phyloP scores from a whole-genome alignment of 2,329 filamentous ascomycete species.

The Sarocladium strictum region DNA sequence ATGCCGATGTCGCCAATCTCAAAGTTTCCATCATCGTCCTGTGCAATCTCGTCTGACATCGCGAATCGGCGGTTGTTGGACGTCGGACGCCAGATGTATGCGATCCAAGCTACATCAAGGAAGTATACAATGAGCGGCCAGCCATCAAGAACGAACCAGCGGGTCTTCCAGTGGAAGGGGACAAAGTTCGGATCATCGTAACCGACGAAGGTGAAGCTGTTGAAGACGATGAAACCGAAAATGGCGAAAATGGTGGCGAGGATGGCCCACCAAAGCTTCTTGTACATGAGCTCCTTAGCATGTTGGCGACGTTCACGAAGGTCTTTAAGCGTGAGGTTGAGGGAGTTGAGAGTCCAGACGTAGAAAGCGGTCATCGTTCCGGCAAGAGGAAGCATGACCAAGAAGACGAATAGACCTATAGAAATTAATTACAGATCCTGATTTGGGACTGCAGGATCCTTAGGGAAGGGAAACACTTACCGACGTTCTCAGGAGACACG shows the following conservation, averaged over 20 bases:
- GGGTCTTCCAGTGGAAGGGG: slow-evolving; percentile 92
- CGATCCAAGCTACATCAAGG: slow-evolving; percentile 84
- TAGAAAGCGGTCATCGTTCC: slow-evolving; percentile 94
- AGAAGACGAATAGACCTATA: slow-evolving; percentile 75
- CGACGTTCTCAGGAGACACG: slow-evolving; percentile 80
- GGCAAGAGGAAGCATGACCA: slow-evolving; percentile 88
- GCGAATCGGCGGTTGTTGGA: slow-evolving; percentile 95
- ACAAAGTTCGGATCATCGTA: slow-evolving; percentile 82
- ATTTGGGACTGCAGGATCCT: not conserved
- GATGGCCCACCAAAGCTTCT: slow-evolving; percentile 98
- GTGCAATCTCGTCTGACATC: slow-evolving; percentile 98
- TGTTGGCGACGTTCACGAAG: slow-evolving; percentile 91
- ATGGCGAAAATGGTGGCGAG: slow-evolving; percentile 88
- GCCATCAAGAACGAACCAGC: slow-evolving; percentile 96
- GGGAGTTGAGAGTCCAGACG: slow-evolving; percentile 94
- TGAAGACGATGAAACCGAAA: slow-evolving; percentile 98
- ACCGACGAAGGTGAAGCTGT: slow-evolving; percentile 90
- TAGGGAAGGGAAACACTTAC: slow-evolving; percentile 31
- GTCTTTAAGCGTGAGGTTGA: slow-evolving; percentile 93
- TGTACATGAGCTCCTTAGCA: slow-evolving; percentile 93
- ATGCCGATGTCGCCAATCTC: slow-evolving; percentile 91
- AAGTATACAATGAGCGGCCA: slow-evolving; percentile 98
- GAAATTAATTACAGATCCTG: slow-evolving; percentile 17
- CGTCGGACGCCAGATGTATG: slow-evolving; percentile 94
- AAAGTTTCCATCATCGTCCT: slow-evolving; percentile 93